These are phyloP conservation scores for Clavispora phyllophila DNA, from an alignment of 805 yeast species.

Conservation along the genomic window DNA sequence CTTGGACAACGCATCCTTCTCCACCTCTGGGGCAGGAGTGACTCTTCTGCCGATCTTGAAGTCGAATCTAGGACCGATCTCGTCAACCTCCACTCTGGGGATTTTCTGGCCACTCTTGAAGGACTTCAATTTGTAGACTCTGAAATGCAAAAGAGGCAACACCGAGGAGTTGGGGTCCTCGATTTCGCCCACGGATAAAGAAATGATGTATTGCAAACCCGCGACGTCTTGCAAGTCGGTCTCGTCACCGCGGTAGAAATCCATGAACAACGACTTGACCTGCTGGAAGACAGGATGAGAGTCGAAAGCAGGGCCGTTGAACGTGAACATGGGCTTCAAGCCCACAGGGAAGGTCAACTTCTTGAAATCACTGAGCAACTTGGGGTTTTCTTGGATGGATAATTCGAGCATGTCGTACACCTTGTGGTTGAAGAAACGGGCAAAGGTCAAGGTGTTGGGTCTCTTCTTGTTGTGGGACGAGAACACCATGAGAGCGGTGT, in stretches of 20 bases:
- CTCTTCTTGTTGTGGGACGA: slow-evolving; percentile 83
- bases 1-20: slow-evolving; percentile 78
- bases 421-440: slow-evolving; percentile 85
- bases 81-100: slow-evolving; percentile 92
- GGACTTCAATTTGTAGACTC: slow-evolving; percentile 85
- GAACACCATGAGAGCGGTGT: slow-evolving; percentile 76
- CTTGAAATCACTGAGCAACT: slow-evolving; percentile 75
- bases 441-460: slow-evolving; percentile 83
- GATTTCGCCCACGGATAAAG: slow-evolving; percentile 68
- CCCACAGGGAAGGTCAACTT: slow-evolving; percentile 81
- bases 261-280: slow-evolving; percentile 81
- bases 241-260: slow-evolving; percentile 82
- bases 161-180: slow-evolving; percentile 70
- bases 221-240: slow-evolving; percentile 87
- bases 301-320: slow-evolving; percentile 90
- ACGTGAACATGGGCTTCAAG: slow-evolving; percentile 87
- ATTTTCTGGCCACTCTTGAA: slow-evolving; percentile 78
- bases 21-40: slow-evolving; percentile 78
- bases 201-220: slow-evolving; percentile 86
- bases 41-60: slow-evolving; percentile 86
- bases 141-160: slow-evolving; percentile 78
- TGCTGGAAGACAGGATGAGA: slow-evolving; percentile 82
- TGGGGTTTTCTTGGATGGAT: slow-evolving; percentile 57
- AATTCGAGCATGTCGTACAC: slow-evolving; percentile 93
- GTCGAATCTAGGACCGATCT: slow-evolving; percentile 93